Conservation (phyloP, 352 stramenopile species). For the Phytophthora syringae region DNA sequence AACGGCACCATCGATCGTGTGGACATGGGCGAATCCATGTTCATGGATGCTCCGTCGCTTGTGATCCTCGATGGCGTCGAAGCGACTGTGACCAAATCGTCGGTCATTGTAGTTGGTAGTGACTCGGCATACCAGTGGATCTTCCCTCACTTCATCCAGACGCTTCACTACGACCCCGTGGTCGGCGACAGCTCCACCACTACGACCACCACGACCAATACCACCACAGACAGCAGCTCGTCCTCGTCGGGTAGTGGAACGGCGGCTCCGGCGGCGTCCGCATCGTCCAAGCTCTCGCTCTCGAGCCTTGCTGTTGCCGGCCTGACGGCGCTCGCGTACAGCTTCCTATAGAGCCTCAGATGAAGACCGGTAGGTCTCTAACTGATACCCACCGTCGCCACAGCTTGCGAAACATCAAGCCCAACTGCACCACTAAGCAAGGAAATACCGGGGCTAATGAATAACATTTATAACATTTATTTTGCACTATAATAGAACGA, state of each 20-base stretch:
- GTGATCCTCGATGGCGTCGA: slow-evolving; percentile 26
- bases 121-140: slow-evolving; percentile 43
- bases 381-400: too few relatives aligned
- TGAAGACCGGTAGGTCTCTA: not conserved
- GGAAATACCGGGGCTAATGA: too few relatives aligned
- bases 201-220: not conserved
- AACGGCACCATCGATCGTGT: slow-evolving; percentile 33
- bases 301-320: slow-evolving; percentile 13
- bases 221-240: too few relatives aligned
- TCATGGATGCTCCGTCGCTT: slow-evolving; percentile 39
- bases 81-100: slow-evolving; percentile 33
- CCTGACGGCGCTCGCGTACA: slow-evolving; percentile 10
- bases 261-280: slow-evolving; percentile 3
- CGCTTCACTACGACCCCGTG: slow-evolving; percentile 64
- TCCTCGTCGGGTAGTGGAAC: slow-evolving; percentile 1
- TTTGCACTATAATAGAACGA: too few relatives aligned
- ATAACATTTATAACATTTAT: too few relatives aligned
- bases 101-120: slow-evolving; percentile 16
- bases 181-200: slow-evolving; percentile 31
- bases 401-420: too few relatives aligned
- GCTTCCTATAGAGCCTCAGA: slow-evolving; percentile 17
- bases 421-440: too few relatives aligned
- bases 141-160: slow-evolving; percentile 45
- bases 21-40: slow-evolving; percentile 44
- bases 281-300: slow-evolving; percentile 11